Percentiles rank a stretch among this genome's conserved stretches.
These are phyloP conservation scores for Populus simonii DNA, from an alignment of 345 rosid genomes.

Conservation along the genomic window DNA sequence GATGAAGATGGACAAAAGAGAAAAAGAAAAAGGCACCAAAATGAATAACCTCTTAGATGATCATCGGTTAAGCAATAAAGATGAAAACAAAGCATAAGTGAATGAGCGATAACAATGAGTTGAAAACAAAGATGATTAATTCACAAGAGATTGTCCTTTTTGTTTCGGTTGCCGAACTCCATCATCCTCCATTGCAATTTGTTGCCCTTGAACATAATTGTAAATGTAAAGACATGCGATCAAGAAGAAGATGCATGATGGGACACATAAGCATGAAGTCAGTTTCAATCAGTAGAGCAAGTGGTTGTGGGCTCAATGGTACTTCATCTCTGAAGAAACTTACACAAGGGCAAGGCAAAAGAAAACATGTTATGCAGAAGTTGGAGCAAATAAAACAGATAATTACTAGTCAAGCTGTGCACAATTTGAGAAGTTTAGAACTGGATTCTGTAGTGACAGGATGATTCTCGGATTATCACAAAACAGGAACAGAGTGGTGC, in stretches of 20 bases:
- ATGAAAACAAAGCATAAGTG: background rate
- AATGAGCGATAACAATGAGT: background rate
- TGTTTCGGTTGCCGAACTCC: background rate
- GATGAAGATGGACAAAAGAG: constrained; percentile 26
- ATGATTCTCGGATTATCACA: background rate
- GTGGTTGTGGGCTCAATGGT: background rate
- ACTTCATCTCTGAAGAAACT: background rate
- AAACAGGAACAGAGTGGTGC: background rate
- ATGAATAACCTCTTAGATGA: constrained; percentile 5
- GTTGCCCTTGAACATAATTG: background rate
- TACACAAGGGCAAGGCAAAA: background rate
- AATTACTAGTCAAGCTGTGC: background rate
- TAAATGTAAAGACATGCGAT: background rate
- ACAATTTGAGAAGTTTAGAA: background rate
- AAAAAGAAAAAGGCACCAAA: constrained; percentile 28
- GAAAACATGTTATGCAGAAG: background rate
- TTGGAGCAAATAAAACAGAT: background rate
- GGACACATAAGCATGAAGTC: background rate
- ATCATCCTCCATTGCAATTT: background rate
- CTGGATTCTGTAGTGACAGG: background rate
- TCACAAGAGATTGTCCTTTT: too few species aligned
- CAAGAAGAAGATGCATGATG: background rate
- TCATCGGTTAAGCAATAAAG: background rate
- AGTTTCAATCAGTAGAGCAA: background rate
- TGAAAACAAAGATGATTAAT: background rate